These are phyloP conservation scores for Musa balbisiana DNA, from an alignment of 202 grass and related monocot species.

Conservation along the genomic window DNA sequence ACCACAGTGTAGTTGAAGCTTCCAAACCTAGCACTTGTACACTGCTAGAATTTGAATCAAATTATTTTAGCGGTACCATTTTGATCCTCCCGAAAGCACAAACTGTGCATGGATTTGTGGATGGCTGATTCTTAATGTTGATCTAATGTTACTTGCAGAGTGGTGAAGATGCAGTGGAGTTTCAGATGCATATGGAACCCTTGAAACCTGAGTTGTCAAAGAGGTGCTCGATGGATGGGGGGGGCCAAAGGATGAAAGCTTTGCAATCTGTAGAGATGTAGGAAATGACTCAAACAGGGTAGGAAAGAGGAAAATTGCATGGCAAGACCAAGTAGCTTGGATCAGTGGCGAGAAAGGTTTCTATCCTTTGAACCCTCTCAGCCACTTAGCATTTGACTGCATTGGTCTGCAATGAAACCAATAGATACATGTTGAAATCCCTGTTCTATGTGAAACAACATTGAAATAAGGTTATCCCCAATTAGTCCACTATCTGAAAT, in stretches of 20 bases:
- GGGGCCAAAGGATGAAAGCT: not conserved
- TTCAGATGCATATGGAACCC: not conserved
- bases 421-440: not conserved
- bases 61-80: conserved; percentile 44
- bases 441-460: not conserved
- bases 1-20: conserved; percentile 14
- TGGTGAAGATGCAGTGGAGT: not conserved
- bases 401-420: not conserved
- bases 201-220: not conserved
- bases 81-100: not conserved
- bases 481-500: too few species aligned
- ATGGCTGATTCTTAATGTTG: not conserved
- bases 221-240: not conserved
- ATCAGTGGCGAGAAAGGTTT: not conserved
- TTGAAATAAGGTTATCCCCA: too few species aligned
- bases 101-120: not conserved
- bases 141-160: not conserved
- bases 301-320: conserved; percentile 5
- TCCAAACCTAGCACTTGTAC: conserved; percentile 25
- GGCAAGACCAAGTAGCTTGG: conserved; percentile 9
- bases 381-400: too few species aligned
- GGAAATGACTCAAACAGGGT: not conserved
- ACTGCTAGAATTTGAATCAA: conserved; percentile 69
- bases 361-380: too few species aligned
- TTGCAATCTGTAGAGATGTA: not conserved